Evolutionary conservation across 1,139 yeast species (phyloP), one percentile per base, ranked within the genome.

Genomic region (Suhomyces wounanorum): DNA sequence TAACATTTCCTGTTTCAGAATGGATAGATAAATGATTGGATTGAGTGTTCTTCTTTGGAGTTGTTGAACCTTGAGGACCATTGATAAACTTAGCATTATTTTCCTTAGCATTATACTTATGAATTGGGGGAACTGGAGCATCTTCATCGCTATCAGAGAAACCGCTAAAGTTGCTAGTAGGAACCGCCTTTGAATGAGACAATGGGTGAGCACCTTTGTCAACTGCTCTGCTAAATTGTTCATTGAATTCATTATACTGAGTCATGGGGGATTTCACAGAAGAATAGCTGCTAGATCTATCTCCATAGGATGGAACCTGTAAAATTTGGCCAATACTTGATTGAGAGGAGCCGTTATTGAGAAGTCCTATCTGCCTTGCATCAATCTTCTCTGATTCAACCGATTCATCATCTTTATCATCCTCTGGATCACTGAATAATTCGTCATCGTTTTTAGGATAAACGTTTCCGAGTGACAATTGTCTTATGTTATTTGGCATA

Each of bases 211-310:
- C 48, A 17, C 43, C 44, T 35, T 44, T 53, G 7, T 48, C 51
- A 18, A 60, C 65, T 11, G 63, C 61, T 52, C 64, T 65, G 38
- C 68, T 67, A 57, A 78, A 79, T 50, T 79, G 79, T 43, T 73
- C 72, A 57, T 76, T 77, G 63, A 82, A 79, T 55, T 80, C 84
- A 36, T 79, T 65, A 59, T 79, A 81, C 55, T 83, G 85, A 1
- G 85, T 73, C 71, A 69, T 70, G n/a, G 81, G 81, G 1, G 79
- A 73, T 46, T 70, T 72, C 26, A 75, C 78, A 8, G 79, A 73
- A 2, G 79, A 72, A 54, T 71, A 65, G 50, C 77, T 70, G 49
- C 72, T 67, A 57, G 69, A 67, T 41, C 77, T 61, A n/a, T 58
- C 52, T 1, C 52, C 64, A 41, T 61, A 60, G 25, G 59, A 53